Conservation (phyloP, 768 basidiomycete genomes). For the Boletus edulis region DNA sequence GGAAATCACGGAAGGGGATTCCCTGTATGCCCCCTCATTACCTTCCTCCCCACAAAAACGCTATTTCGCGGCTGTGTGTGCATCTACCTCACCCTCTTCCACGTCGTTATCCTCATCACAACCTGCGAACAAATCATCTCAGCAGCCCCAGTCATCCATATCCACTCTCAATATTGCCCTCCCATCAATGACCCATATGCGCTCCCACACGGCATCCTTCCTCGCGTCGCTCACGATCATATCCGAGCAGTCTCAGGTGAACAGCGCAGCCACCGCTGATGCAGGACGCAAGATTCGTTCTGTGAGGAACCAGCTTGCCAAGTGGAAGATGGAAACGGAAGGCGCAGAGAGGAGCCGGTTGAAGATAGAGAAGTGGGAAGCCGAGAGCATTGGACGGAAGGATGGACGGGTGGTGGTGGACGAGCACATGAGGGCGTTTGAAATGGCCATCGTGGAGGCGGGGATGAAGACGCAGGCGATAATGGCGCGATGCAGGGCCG, state of each 20-base stretch:
- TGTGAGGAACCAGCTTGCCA: constrained; percentile 78
- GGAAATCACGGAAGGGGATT: constrained; percentile 38
- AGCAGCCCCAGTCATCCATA: constrained; percentile 29
- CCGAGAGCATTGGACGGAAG: constrained; percentile 39
- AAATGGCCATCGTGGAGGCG: constrained; percentile 68
- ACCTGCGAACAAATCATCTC: constrained; percentile 18
- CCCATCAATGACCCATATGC: constrained; percentile 66
- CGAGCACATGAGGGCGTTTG: constrained; percentile 77
- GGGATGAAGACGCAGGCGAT: constrained; percentile 76
- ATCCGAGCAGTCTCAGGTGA: constrained; percentile 87
- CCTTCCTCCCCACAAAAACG: constrained; percentile 53
- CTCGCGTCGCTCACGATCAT: constrained; percentile 72
- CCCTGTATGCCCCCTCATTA: constrained; percentile 38
- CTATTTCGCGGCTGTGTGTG: constrained; percentile 50
- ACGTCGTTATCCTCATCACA: constrained; percentile 38
- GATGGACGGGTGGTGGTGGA: constrained; percentile 74
- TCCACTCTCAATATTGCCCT: constrained; percentile 37
- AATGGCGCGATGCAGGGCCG: constrained; percentile 59
- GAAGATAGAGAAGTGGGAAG: constrained; percentile 81
- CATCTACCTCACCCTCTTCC: constrained; percentile 50
- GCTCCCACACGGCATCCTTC: constrained; percentile 71
- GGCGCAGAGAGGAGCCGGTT: constrained; percentile 77
- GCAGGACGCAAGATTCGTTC: constrained; percentile 85
- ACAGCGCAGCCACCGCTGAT: constrained; percentile 80
- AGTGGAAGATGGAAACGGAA: constrained; percentile 80